A percentile compares a stretch with the other conserved stretches of the same genome.
These are phyloP conservation scores for Xanthoconium purpureum DNA, from an alignment of 768 basidiomycete species.

Conservation along the genomic window DNA sequence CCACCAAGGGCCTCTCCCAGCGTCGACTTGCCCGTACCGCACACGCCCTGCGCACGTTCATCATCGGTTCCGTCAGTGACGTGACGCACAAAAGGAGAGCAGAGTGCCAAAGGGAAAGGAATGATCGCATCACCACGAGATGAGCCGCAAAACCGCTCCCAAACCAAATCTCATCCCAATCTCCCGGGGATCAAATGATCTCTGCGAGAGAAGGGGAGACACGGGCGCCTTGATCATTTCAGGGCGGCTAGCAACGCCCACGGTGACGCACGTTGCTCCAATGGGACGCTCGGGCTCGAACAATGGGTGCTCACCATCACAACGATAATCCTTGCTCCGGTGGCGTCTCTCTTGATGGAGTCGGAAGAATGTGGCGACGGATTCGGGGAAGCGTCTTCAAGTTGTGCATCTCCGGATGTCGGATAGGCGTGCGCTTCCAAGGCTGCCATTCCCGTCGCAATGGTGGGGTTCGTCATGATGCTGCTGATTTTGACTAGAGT, in stretches of 20 bases:
- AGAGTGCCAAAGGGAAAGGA: neutral
- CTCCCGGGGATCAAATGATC: no score
- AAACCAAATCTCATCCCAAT: neutral
- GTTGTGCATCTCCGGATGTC: no score
- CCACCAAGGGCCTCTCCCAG: constrained; percentile 62
- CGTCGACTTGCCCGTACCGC: constrained; percentile 70
- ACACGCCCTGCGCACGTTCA: constrained; percentile 54
- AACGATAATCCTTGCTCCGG: constrained; percentile 36
- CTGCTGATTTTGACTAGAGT: no score
- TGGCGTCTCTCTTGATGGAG: neutral
- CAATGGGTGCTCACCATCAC: constrained; percentile 43
- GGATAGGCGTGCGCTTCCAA: neutral
- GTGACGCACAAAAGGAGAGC: neutral
- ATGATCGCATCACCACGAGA: no score
- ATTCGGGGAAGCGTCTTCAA: no score
- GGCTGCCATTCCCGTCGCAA: neutral
- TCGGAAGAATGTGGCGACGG: neutral
- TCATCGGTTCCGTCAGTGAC: neutral
- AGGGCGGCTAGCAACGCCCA: neutral
- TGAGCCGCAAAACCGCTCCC: no score
- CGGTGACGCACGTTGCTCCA: neutral
- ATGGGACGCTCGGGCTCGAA: neutral
- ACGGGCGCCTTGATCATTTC: neutral
- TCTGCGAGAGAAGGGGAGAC: no score
- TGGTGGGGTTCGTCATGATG: neutral